Evolutionary conservation across 345 rosid species (phyloP), one percentile per base, ranked within the genome.

Genomic region (Bruguiera parviflora): DNA sequence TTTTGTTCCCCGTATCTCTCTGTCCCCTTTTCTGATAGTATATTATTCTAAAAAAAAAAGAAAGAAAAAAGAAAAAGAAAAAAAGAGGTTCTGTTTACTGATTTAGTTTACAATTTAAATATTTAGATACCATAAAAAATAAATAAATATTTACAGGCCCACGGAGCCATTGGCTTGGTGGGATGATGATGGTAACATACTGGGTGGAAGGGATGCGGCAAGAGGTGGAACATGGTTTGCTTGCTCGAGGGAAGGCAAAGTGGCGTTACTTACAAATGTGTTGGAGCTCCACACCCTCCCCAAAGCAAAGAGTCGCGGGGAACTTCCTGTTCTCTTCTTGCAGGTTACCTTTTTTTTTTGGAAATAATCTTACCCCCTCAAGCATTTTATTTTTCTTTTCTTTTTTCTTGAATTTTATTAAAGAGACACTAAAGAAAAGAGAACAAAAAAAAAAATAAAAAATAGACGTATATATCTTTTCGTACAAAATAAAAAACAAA

Each of bases 211-310:
- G 64, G 91, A 89, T 68, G 84, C 66, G 52, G 65, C 83, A 10
- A 88, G 87, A 0, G 88, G 88, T 60, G 94, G 94, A 53, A 89
- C 94, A 62, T 89, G 94, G 94, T 11, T 87, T 73, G 95, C 79
- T 39, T 85, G 95, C 69, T 86, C 95, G 18, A 80, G 76, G 52
- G 64, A 68, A 53, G 95, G 89, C 31, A 82, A 84, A 66, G 80
- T 89, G 39, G 91, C 89, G 61, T 79, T 89, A 46, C 83, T 89
- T 16, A 85, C 89, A 47, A 89, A 85, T 67, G 91, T 89, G 31
- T 73, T 85, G 79, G 95, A 89, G 85, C 84, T 83, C 64, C 87
- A 89, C 29, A 39, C 73, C 6, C 73, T 71, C 5, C 88, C 80
- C 0, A 72, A 87, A 27, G 91, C 89, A 0, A 85, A 77, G 77